Percentiles rank a stretch among this genome's conserved stretches.
These are phyloP conservation scores for Globisporangium sylvaticum DNA, from an alignment of 352 stramenopile genomes.

Conservation along the genomic window DNA sequence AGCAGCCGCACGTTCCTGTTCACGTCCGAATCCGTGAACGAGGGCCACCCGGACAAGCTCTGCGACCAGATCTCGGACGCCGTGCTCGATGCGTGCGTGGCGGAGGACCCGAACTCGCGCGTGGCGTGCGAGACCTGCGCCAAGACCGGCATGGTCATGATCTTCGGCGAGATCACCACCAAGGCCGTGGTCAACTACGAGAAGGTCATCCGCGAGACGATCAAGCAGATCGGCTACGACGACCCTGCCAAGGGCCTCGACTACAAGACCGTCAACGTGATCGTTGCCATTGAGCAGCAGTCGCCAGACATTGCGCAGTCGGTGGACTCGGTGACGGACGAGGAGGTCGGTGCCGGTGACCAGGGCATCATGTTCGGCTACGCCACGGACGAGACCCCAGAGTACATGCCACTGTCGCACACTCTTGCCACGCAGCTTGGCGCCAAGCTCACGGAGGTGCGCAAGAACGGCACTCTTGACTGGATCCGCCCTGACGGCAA, in stretches of 20 bases:
- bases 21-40: constrained; percentile 99
- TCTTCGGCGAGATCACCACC: constrained; percentile 99
- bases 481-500: constrained; percentile 99
- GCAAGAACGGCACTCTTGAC: constrained; percentile 97
- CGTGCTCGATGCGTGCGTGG: constrained; percentile 97
- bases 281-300: constrained; percentile 99
- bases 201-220: constrained; percentile 97
- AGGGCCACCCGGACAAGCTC: constrained; percentile 98
- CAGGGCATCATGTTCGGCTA: constrained; percentile 95
- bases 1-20: constrained; percentile 91
- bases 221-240: constrained; percentile 99
- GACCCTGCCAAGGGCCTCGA: constrained; percentile 98
- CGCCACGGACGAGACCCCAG: constrained; percentile 96
- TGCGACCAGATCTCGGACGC: constrained; percentile 99
- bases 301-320: constrained; percentile 98
- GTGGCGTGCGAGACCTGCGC: constrained; percentile 98
- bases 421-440: constrained; percentile 96
- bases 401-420: constrained; percentile 98
- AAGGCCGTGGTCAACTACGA: constrained; percentile 99
- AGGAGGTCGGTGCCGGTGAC: constrained; percentile 98
- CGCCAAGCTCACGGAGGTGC: constrained; percentile 96
- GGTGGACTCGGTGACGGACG: constrained; percentile 95
- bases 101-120: constrained; percentile 97
- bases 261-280: constrained; percentile 99
- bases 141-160: constrained; percentile 99